These are phyloP conservation scores for Harringtonia lauricola DNA, from an alignment of 2,329 filamentous ascomycete species.

Conservation along the genomic window DNA sequence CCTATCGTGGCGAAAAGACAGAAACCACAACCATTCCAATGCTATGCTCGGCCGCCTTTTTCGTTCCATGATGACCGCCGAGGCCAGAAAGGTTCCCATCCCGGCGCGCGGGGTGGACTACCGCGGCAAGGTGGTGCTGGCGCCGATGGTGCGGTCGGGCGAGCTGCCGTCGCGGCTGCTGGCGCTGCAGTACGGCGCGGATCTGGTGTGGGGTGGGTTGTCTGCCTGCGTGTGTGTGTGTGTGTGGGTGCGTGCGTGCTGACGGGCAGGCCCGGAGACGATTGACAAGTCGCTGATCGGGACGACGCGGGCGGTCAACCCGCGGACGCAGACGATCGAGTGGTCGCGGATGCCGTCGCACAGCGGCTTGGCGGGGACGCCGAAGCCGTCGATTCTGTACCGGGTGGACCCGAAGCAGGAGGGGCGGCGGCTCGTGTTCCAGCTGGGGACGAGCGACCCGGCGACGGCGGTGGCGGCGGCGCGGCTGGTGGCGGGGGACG, in stretches of 20 bases:
- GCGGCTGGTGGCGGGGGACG: slow-evolving; percentile 72
- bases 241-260: neutral
- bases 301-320: slow-evolving; percentile 66
- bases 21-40: neutral
- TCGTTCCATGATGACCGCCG: slow-evolving; percentile 45
- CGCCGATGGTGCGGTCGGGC: slow-evolving; percentile 96
- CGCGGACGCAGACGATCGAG: slow-evolving; percentile 68
- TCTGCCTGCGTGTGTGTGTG: neutral
- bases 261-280: slow-evolving; percentile 66
- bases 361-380: slow-evolving; percentile 42
- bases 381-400: slow-evolving; percentile 66
- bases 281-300: slow-evolving; percentile 89
- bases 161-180: slow-evolving; percentile 83
- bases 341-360: slow-evolving; percentile 70
- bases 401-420: slow-evolving; percentile 72
- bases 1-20: neutral
- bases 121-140: slow-evolving; percentile 84
- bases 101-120: slow-evolving; percentile 87
- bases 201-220: slow-evolving; percentile 80
- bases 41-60: slow-evolving; percentile 17
- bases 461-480: slow-evolving; percentile 76
- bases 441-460: slow-evolving; percentile 81
- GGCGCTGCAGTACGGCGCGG: slow-evolving; percentile 87
- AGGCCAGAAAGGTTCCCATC: slow-evolving; percentile 64
- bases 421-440: slow-evolving; percentile 68